Evolutionary conservation across 139 green algal species (phyloP).

Genomic region (Chlamydomonas schloesseri): DNA sequence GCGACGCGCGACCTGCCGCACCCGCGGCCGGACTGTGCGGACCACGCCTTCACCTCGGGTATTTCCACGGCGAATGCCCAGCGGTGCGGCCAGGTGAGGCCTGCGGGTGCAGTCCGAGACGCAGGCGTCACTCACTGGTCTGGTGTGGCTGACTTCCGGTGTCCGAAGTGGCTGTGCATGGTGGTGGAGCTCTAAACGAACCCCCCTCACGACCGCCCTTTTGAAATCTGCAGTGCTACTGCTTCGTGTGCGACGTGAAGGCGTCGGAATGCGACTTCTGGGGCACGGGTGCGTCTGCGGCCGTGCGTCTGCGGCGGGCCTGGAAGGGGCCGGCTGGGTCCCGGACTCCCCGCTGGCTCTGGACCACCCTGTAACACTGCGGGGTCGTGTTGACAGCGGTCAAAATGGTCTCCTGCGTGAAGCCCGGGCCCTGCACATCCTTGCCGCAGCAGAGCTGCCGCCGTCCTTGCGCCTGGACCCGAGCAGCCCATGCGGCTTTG

Average conservation of each 20-base stretch:
- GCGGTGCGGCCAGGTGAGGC: background rate
- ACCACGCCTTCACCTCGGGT: background rate
- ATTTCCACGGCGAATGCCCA: background rate
- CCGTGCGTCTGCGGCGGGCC: background rate
- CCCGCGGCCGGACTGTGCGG: background rate
- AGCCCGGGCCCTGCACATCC: too few species aligned
- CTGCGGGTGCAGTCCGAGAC: too few species aligned
- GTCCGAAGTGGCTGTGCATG: background rate
- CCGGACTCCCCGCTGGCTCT: too few species aligned
- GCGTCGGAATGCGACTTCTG: conserved; percentile 58
- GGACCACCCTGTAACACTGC: too few species aligned
- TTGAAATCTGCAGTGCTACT: conserved; percentile 62
- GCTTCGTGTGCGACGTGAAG: conserved; percentile 65
- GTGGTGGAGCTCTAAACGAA: too few species aligned
- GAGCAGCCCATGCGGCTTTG: too few species aligned
- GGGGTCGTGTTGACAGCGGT: background rate
- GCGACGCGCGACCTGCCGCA: conserved; percentile 13
- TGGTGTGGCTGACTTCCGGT: background rate
- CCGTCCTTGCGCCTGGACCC: too few species aligned
- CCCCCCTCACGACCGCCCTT: too few species aligned
- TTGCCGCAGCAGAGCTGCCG: too few species aligned
- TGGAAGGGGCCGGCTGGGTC: background rate
- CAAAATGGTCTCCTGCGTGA: too few species aligned
- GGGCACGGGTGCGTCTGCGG: conserved; percentile 51
- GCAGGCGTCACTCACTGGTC: background rate